Base-by-base conservation (phyloP, 163 green algal species). In the Trebouxia gelatinosa region DNA sequence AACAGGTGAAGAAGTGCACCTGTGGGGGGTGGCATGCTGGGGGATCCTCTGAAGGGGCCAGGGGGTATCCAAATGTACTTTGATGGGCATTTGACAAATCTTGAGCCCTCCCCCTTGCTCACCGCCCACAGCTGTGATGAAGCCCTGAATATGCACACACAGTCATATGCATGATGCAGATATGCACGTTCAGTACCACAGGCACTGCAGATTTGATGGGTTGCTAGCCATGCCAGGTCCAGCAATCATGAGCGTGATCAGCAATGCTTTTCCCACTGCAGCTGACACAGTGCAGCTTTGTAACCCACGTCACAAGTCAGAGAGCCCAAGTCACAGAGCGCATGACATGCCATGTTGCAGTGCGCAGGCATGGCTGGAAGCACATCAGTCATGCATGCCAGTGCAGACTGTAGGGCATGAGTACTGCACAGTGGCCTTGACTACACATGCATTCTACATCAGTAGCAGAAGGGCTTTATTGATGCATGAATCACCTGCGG, bases 61-160 rank as follows among this genome's bases (percentile, higher is more conserved):
- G 58, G 87, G 81, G 16, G 78, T 85, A 74, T 94, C 92, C 17
- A 96, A 80, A 4, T 90, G 84, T 21, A 85, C 67, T 19, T 80
- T 67, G 6, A 79, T 39, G 9, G 91, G 93, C 75, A 98, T 82
- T 57, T 92, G 85, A 77, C 90, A 95, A 50, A 98, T 94, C 32
- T 92, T 91, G 65, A 95, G 76, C 68, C 75, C 48, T 6, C 79
- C 80, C 3, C 37, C 16, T 21, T 77, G 50, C 21, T 65, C 37
- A 0, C 13, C 35, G 17, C 61, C 74, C 9, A 67, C 78, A 19
- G 82, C 80, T 13, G 83, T 72, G 66, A 93, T 88, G 78, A 89
- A 88, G 31, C 83, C 84, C 82, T 88, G 72, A 5, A 58, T 2
- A 59, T 71, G 32, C 23, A 67, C n/a, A 62, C 34, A 37, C 54